Conservation (phyloP, 1,139 yeast genomes). For the Entelexis paramagnoliae region DNA sequence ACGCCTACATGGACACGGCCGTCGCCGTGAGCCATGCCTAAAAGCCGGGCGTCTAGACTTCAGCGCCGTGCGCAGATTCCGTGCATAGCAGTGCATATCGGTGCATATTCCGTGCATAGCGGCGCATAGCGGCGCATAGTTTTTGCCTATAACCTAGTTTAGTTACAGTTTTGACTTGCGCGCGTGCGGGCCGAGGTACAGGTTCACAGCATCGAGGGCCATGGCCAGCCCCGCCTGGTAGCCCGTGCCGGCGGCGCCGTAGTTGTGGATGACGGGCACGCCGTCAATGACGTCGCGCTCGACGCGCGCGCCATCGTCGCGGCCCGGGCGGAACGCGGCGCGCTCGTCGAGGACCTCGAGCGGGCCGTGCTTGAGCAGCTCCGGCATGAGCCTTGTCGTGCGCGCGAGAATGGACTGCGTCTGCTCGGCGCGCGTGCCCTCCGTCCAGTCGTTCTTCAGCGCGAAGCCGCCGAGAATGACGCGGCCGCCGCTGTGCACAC, state of each 20-base stretch:
- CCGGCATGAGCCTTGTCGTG: conserved; percentile 46
- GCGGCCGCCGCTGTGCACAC: conserved; percentile 53
- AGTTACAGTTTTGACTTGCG: conserved; percentile 6
- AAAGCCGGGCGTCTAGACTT: not conserved
- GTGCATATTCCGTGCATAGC: too few species aligned
- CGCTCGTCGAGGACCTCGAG: conserved; percentile 48
- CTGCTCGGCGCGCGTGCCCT: conserved; percentile 45
- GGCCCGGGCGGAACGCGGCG: conserved; percentile 60
- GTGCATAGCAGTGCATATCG: too few species aligned
- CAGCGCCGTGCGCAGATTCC: not conserved
- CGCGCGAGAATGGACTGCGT: conserved; percentile 50
- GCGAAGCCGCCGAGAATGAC: conserved; percentile 59
- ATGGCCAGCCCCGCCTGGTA: conserved; percentile 64
- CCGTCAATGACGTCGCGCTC: conserved; percentile 40
- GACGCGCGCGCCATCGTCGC: conserved; percentile 58
- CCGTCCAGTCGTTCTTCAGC: conserved; percentile 49
- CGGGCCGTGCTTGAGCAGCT: conserved; percentile 37
- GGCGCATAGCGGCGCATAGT: too few species aligned
- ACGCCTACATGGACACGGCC: conserved; percentile 4
- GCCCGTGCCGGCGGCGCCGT: conserved; percentile 72
- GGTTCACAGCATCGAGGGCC: conserved; percentile 41
- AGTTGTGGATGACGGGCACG: conserved; percentile 41
- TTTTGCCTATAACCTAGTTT: not conserved
- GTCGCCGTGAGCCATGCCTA: conserved; percentile 2
- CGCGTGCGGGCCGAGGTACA: conserved; percentile 19